phyloP scores from a whole-genome alignment of 2,329 filamentous ascomycete species.

The Corinectria fuckeliana region DNA sequence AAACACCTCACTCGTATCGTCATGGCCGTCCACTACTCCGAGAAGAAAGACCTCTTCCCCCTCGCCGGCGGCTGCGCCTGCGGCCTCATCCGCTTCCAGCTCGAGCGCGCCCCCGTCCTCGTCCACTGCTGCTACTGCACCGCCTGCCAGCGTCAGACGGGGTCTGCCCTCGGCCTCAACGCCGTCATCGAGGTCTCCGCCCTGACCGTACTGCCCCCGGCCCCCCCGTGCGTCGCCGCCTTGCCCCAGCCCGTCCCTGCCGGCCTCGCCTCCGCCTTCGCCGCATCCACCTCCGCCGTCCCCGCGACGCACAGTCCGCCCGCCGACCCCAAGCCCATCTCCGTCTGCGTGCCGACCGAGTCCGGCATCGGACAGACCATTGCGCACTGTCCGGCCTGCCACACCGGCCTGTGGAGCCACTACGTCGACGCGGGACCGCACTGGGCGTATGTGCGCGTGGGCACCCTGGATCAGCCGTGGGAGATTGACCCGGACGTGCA shows the following conservation, averaged over 20 bases:
- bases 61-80: conserved; percentile 66
- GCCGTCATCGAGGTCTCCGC: conserved; percentile 49
- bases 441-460: conserved; percentile 49
- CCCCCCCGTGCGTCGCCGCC: conserved; percentile 30
- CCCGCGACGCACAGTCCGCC: conserved; percentile 12
- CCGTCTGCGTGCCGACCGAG: conserved; percentile 45
- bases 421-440: conserved; percentile 44
- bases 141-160: conserved; percentile 53
- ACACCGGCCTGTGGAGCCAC: conserved; percentile 49
- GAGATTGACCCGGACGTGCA: conserved; percentile 52
- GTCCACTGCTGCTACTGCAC: conserved; percentile 57
- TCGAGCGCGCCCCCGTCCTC: conserved; percentile 60
- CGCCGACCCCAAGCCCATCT: conserved; percentile 18
- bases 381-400: conserved; percentile 51
- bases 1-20: conserved; percentile 4
- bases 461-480: conserved; percentile 51
- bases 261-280: conserved; percentile 27
- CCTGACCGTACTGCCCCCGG: conserved; percentile 42
- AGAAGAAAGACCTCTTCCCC: conserved; percentile 37
- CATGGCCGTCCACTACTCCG: conserved; percentile 36
- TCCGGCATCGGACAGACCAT: conserved; percentile 51
- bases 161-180: conserved; percentile 49
- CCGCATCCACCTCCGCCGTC: conserved; percentile 25
- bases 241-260: conserved; percentile 16
- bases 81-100: conserved; percentile 71